phyloP scores from a whole-genome alignment of 352 stramenopile species.

The Phytophthora hibernalis region DNA sequence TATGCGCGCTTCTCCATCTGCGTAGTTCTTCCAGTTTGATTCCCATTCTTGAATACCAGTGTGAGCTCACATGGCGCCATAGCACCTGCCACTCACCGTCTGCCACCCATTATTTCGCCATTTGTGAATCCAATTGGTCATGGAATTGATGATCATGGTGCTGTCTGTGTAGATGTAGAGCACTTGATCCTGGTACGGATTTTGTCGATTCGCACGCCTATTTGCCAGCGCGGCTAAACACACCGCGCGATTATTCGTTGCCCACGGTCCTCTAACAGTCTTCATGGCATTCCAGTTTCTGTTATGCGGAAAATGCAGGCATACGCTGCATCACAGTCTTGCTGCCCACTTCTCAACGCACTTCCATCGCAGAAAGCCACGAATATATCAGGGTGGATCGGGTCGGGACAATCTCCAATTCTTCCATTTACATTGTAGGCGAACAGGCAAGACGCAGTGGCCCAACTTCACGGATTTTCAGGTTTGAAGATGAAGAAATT shows the following conservation, averaged over 20 bases:
- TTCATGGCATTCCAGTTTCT: conserved; percentile 5
- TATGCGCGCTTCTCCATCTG: background rate
- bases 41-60: conserved; percentile 14
- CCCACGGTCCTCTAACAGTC: background rate
- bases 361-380: background rate
- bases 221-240: conserved; percentile 13
- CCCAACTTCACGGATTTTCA: too few species aligned
- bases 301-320: conserved; percentile 24
- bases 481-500: too few species aligned
- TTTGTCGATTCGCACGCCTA: conserved; percentile 17
- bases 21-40: conserved; percentile 23
- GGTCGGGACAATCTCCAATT: too few species aligned
- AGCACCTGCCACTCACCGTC: background rate
- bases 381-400: background rate
- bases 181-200: conserved; percentile 10
- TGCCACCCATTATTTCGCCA: conserved; percentile 24
- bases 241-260: conserved; percentile 14
- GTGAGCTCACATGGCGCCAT: conserved; percentile 17
- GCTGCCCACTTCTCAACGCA: background rate
- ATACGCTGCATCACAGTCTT: conserved; percentile 6
- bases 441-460: too few species aligned
- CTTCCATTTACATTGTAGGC: too few species aligned
- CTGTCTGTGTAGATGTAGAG: conserved; percentile 25
- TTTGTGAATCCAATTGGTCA: conserved; percentile 20
- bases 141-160: conserved; percentile 13